phyloP scores from a whole-genome alignment of 768 basidiomycete genomes.

The Boletus pseudo-olivaceus region DNA sequence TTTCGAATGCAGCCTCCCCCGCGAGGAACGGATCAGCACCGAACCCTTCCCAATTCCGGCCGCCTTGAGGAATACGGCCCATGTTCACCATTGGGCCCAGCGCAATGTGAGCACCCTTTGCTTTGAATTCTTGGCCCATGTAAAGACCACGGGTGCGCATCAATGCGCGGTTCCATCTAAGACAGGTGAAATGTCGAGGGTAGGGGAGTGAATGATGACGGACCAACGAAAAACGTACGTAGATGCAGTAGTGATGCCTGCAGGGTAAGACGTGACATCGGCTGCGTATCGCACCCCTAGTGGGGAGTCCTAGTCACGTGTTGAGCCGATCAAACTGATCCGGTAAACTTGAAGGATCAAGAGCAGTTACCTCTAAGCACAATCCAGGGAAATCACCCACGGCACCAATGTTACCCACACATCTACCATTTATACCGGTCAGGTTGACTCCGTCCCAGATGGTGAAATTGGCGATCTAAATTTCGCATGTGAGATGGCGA shows the following conservation, averaged over 20 bases:
- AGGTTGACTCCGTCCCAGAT: constrained; percentile 39
- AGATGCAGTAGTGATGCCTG: background rate
- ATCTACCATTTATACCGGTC: background rate
- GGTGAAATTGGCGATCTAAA: constrained; percentile 42
- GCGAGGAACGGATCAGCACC: background rate
- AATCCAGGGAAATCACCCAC: background rate
- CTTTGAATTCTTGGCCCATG: background rate
- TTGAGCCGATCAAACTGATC: background rate
- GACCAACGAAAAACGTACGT: background rate
- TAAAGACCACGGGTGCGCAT: background rate
- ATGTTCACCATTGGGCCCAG: background rate
- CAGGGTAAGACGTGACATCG: background rate
- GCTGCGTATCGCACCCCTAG: background rate
- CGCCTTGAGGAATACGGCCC: background rate
- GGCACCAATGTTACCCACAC: background rate
- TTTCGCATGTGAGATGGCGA: constrained; percentile 2
- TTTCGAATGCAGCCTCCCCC: background rate
- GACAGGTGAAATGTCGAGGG: background rate
- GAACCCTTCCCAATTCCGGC: background rate
- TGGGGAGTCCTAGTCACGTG: background rate
- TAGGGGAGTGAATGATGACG: background rate
- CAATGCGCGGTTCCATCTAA: background rate
- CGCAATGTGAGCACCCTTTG: background rate
- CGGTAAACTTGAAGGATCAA: background rate
- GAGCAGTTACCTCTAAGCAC: background rate